Base-by-base conservation (phyloP, 108 stramenopile species). In the Stephanodiscus minutulus region DNA sequence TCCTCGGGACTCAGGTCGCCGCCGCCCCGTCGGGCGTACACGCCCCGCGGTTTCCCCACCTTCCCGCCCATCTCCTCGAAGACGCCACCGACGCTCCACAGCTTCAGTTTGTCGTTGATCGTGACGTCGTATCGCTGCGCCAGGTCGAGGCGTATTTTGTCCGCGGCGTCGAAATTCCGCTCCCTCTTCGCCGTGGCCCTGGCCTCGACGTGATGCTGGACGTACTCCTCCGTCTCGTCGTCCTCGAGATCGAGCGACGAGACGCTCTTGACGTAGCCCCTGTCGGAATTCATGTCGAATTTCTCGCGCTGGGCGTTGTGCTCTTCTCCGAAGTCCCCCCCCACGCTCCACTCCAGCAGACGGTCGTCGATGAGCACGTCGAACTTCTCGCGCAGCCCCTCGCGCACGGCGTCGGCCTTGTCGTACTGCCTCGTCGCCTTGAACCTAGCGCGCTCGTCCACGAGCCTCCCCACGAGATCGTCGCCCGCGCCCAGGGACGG, bases 161-260 rank as follows among this genome's bases (percentile, higher is more conserved):
- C 90, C 13, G 87, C 90, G 11, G 29, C 47, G 15, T 80, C 68
- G 66, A 73, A 91, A 44, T 86, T 72, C 5, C 90, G 66, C 35
- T 70, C 71, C 36, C 36, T 43, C 57, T 86, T 86, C 25, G 84
- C 86, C 11, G 55, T 15, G 2, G 60, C 20, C 0, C 88, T 64
- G 53, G 74, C 77, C 48, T 75, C 77, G 28, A 86, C 57, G 43
- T 64, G 58, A 11, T 72, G 53, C 43, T 74, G 63, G 46, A 87
- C 56, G 56, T 65, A 62, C 13, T 31, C 61, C 54, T 70, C 77
- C 70, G 74, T 77, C 41, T 74, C 72, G 24, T 47, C 22, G 54
- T 55, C 54, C 3, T 28, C 46, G 48, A 43, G 10, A 11, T 8
- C 1, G 8, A 57, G 13, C 55, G 67, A 68, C 35, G 67, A 68